Conservation (phyloP, 441 rosid genomes). For the Jatropha podagrica region DNA sequence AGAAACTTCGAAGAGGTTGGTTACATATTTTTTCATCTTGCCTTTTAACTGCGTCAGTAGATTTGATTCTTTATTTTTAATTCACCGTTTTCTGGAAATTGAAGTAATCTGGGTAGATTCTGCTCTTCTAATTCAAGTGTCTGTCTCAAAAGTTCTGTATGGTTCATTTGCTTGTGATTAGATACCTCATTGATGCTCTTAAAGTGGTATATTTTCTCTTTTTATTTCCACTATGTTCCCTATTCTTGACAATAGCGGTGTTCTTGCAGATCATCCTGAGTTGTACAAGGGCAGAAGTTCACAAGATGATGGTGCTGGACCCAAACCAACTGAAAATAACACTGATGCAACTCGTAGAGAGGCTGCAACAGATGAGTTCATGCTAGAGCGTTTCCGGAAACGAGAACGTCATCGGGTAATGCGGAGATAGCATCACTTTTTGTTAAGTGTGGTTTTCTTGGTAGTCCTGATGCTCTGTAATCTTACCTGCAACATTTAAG, state of each 20-base stretch:
- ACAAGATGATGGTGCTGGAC: conserved; percentile 46
- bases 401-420: conserved; percentile 86
- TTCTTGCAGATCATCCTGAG: conserved; percentile 81
- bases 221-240: not conserved
- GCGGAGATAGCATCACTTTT: conserved; percentile 53
- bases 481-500: not conserved
- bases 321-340: conserved; percentile 49
- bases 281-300: conserved; percentile 66
- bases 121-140: not conserved
- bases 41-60: not conserved
- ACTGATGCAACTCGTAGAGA: conserved; percentile 63
- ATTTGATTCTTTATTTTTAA: not conserved
- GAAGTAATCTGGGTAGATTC: not conserved
- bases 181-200: not conserved
- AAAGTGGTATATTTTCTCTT: not conserved
- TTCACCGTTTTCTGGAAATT: not conserved
- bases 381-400: conserved; percentile 89
- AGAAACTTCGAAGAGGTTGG: conserved; percentile 88
- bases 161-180: not conserved
- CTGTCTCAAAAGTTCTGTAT: not conserved
- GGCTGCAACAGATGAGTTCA: conserved; percentile 93
- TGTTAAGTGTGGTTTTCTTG: not conserved
- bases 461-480: not conserved
- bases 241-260: not conserved
- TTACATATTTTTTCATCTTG: not conserved